These are phyloP conservation scores for Vitis rotundifolia DNA, from an alignment of 164 flowering plant species.

Conservation along the genomic window DNA sequence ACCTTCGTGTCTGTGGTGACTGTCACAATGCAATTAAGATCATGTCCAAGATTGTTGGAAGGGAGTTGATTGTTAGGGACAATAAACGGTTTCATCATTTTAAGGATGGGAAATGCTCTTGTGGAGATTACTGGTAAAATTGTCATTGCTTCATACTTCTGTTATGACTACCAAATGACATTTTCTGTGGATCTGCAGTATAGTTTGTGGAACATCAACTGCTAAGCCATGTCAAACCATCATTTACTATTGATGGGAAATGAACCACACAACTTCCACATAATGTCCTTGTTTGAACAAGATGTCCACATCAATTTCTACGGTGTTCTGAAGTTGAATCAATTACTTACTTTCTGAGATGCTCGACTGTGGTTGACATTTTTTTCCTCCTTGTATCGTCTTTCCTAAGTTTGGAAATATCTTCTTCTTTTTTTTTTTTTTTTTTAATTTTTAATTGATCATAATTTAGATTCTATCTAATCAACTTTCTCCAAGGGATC, in stretches of 20 bases:
- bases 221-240: background rate
- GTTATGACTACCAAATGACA: background rate
- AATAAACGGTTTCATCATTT: slow-evolving; percentile 89
- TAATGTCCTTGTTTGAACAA: no score
- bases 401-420: no score
- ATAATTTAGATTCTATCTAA: no score
- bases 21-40: slow-evolving; percentile 92
- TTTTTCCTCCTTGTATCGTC: no score
- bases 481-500: no score
- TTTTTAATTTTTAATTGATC: no score
- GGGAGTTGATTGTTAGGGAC: slow-evolving; percentile 87
- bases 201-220: slow-evolving; percentile 6
- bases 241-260: slow-evolving; percentile 1
- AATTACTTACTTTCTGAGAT: background rate
- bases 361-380: no score
- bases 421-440: no score
- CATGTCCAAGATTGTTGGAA: slow-evolving; percentile 84
- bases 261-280: background rate
- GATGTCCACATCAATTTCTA: no score
- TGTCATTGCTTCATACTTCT: no score
- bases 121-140: slow-evolving; percentile 82
- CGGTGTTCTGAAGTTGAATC: background rate
- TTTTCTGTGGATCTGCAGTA: background rate
- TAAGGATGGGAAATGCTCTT: slow-evolving; percentile 86
- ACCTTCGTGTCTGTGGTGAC: slow-evolving; percentile 82